Percentiles rank a stretch among this genome's conserved stretches.
These are phyloP conservation scores for Cyberlindnera subsufficiens DNA, from an alignment of 805 yeast genomes.

Conservation along the genomic window DNA sequence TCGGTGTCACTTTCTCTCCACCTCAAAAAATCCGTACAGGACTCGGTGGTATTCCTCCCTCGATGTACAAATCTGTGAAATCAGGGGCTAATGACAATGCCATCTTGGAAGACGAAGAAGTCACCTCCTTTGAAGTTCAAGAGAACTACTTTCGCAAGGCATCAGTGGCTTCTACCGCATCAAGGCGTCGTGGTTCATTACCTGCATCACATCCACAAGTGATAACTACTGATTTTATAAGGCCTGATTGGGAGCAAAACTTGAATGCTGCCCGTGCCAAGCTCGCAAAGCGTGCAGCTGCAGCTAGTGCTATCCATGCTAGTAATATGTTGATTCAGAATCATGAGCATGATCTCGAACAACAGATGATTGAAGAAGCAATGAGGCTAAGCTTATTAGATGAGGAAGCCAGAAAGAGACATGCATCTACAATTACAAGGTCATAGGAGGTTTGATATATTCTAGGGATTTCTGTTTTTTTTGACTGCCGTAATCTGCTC, in stretches of 20 bases:
- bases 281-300: slow-evolving; percentile 82
- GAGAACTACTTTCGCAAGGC: slow-evolving; percentile 13
- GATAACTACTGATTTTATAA: slow-evolving; percentile 70
- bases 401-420: slow-evolving; percentile 48
- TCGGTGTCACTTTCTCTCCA: slow-evolving; percentile 79
- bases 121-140: slow-evolving; percentile 10
- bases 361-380: slow-evolving; percentile 81
- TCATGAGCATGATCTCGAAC: slow-evolving; percentile 47
- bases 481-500: no score
- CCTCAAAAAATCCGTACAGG: slow-evolving; percentile 51
- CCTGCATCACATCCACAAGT: slow-evolving; percentile 67
- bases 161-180: neutral
- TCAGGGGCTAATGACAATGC: slow-evolving; percentile 1
- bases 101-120: slow-evolving; percentile 13
- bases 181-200: slow-evolving; percentile 43
- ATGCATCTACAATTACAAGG: slow-evolving; percentile 16
- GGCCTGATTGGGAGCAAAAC: slow-evolving; percentile 91
- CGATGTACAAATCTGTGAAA: slow-evolving; percentile 23
- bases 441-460: no score
- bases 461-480: no score
- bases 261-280: slow-evolving; percentile 67
- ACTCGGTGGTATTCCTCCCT: slow-evolving; percentile 48
- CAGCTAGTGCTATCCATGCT: slow-evolving; percentile 91
- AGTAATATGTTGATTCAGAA: slow-evolving; percentile 58
- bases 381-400: slow-evolving; percentile 68